Evolutionary conservation across 2,329 filamentous ascomycete genomes (phyloP), one percentile per base, ranked within the genome.

Genomic region (Ophiostoma perfectum): DNA sequence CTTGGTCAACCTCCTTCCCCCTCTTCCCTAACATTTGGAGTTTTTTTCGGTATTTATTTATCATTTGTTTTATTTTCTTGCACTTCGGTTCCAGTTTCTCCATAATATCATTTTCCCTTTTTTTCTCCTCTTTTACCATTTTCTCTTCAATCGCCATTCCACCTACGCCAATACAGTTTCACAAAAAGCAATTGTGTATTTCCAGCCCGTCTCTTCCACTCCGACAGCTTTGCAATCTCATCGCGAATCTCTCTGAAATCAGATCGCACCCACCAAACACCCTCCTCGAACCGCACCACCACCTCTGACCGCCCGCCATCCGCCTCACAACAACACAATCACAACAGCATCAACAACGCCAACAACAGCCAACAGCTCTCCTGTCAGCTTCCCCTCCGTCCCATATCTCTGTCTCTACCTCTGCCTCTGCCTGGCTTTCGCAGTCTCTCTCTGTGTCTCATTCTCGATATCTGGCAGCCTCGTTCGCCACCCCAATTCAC

Each of bases 111-210:
- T 44, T 45, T 64, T 64, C 63, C 41, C 42, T 64, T 64, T 64
- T 64, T 64, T 64, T 44, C 63, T 64, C 63, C 63, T 64, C 63
- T 64, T 64, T 64, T 64, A 38, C 42, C 63, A 64, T 64, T 64
- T 64, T 64, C 63, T 64, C 63, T 64, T 64, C 63, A 44, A 64
- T 64, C 63, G 38, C 63, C 63, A 45, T 64, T 64, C 11, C n/a
- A 64, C 63, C 9, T 38, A 41, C 12, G 12, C 41, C 63, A 64
- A 14, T n/a, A 9, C 62, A 64, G 16, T 45, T n/a, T 45, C 41
- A 64, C 12, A 62, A 41, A 41, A 64, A 64, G 63, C 63, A 64
- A 64, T 47, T 64, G 63, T 64, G 41, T 5, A 4, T 47, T 42
- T 18, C 18, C 63, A 47, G 27, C 18, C 42, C 63, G 42, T 44